phyloP scores from a whole-genome alignment of 129 eudicot genomes.

The Cynara cardunculus region DNA sequence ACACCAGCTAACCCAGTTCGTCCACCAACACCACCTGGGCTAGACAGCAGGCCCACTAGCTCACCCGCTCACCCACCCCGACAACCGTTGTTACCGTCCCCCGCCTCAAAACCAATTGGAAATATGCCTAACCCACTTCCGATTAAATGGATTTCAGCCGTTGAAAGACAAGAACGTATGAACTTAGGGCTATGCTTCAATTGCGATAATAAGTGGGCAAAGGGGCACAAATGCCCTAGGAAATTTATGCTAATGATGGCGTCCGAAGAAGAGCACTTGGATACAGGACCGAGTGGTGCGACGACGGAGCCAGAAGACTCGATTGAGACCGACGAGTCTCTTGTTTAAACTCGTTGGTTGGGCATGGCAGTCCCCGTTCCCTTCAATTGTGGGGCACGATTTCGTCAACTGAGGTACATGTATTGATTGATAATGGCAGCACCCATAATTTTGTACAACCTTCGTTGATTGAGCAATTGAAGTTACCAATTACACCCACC shows the following conservation, averaged over 20 bases:
- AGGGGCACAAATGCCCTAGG: too few species aligned
- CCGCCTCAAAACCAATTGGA: neutral
- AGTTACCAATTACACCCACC: neutral
- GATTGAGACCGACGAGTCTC: too few species aligned
- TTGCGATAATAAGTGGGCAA: too few species aligned
- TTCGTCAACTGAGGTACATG: neutral
- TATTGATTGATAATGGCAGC: neutral
- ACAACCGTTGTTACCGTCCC: neutral
- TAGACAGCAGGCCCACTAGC: neutral
- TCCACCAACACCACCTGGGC: neutral
- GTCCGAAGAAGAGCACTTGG: too few species aligned
- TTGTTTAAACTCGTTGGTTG: too few species aligned
- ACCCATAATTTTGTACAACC: neutral
- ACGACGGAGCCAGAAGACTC: too few species aligned
- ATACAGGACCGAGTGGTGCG: too few species aligned
- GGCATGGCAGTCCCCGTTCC: neutral
- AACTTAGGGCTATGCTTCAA: too few species aligned
- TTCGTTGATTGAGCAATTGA: neutral
- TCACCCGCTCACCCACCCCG: neutral
- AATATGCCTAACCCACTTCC: too few species aligned
- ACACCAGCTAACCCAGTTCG: neutral
- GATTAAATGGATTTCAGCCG: too few species aligned
- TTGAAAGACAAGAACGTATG: too few species aligned
- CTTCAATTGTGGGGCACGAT: neutral
- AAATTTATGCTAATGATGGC: too few species aligned